Conservation (phyloP, 2,329 filamentous ascomycete species). For the Epichloe glyceriae region DNA sequence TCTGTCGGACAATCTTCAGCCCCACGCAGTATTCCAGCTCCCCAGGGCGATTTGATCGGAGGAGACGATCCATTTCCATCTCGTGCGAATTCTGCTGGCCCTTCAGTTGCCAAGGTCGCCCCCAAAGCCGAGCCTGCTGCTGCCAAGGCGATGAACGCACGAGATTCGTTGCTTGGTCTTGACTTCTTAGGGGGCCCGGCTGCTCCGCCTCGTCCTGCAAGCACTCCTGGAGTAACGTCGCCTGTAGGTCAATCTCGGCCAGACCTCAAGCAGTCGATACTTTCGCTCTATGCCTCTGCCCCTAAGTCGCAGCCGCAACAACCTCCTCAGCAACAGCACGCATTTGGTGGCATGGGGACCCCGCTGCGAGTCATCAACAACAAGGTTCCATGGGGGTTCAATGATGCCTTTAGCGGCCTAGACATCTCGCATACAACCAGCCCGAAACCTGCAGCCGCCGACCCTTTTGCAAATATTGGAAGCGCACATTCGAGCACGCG, state of each 20-base stretch:
- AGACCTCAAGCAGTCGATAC: constrained; percentile 91
- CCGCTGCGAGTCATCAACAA: constrained; percentile 39
- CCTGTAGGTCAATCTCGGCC: constrained; percentile 60
- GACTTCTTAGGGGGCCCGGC: constrained; percentile 77
- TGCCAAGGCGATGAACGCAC: constrained; percentile 56
- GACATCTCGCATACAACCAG: constrained; percentile 29
- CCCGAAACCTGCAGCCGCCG: constrained; percentile 29
- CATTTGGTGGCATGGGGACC: constrained; percentile 56
- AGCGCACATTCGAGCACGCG: constrained; percentile 22
- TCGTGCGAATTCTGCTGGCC: constrained; percentile 63
- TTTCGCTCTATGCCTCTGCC: constrained; percentile 81
- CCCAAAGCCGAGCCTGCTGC: constrained; percentile 52
- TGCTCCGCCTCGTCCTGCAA: constrained; percentile 68
- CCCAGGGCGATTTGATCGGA: constrained; percentile 69
- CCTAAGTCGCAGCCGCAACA: constrained; percentile 51
- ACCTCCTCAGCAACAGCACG: constrained; percentile 18
- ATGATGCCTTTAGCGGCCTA: constrained; percentile 55
- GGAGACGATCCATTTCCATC: constrained; percentile 56
- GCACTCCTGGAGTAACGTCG: constrained; percentile 54
- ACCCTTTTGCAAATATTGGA: constrained; percentile 51
- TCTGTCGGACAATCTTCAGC: constrained; percentile 32
- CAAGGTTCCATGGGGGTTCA: constrained; percentile 48
- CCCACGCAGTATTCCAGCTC: constrained; percentile 23
- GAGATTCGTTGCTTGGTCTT: constrained; percentile 81
- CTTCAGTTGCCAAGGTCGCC: constrained; percentile 42